Evolutionary conservation across 441 rosid species (phyloP).

Genomic region (Cnidoscolus chayamansa): DNA sequence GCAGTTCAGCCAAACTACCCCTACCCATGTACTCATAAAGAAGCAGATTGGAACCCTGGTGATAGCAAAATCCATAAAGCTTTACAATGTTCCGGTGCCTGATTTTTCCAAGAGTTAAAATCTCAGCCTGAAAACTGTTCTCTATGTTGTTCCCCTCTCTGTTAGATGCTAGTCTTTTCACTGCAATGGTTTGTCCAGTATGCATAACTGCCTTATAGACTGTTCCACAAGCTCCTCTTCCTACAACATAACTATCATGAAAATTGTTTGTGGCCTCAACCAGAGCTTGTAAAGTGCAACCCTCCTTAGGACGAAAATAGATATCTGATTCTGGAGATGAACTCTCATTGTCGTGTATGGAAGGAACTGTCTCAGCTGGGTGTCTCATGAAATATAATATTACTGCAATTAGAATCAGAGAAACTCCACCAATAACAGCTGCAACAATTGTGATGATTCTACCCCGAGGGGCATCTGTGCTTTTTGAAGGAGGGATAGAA

Average conservation of each 20-base stretch:
- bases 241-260: conserved; percentile 69
- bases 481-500: conserved; percentile 29
- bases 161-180: conserved; percentile 70
- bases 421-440: conserved; percentile 66
- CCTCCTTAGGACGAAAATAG: conserved; percentile 80
- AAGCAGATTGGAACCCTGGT: conserved; percentile 76
- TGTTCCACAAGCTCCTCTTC: conserved; percentile 90
- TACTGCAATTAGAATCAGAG: conserved; percentile 64
- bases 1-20: conserved; percentile 88
- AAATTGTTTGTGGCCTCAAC: conserved; percentile 73
- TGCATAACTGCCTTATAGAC: conserved; percentile 84
- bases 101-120: conserved; percentile 83
- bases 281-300: conserved; percentile 72
- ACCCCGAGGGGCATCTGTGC: conserved; percentile 40
- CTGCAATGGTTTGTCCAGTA: conserved; percentile 73
- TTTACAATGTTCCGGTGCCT: conserved; percentile 93
- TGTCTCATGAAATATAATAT: conserved; percentile 63
- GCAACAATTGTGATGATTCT: conserved; percentile 56
- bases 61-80: conserved; percentile 84
- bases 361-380: conserved; percentile 45
- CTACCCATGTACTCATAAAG: conserved; percentile 83
- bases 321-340: conserved; percentile 56
- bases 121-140: conserved; percentile 88
- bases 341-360: conserved; percentile 48
- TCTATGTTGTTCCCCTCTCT: conserved; percentile 78